Evolutionary conservation across 805 yeast species (phyloP), one percentile per base, ranked within the genome.

Genomic region (Lipomyces kockii): DNA sequence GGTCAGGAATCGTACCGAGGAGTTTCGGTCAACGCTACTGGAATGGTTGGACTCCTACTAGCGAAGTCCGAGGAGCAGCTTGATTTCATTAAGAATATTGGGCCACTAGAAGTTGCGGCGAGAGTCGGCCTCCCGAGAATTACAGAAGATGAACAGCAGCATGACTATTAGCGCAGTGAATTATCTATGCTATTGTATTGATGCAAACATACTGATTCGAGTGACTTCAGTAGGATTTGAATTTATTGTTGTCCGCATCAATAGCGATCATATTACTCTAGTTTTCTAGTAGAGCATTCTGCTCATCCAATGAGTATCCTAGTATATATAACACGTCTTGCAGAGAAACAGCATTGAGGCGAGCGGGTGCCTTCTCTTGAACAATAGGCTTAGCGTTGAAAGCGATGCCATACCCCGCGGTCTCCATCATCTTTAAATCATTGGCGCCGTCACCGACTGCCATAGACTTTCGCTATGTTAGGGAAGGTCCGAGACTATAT

Each of bases 311-410:
- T 46, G 80, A 78, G 76, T 84, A 89, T 8, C 98, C 98, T 76
- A 94, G 79, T 22, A 94, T 87, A 79, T 91, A 93, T 74, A 92
- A 83, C 1, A 90, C 83, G 77, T 94, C 97, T 68, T 82, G 81
- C 76, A 95, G 83, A 3, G 89, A 82, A n/a, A 83, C 80, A 0
- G 94, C 82, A 77, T 95, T 95, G 70, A 95, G 82, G 68, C 90
- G 84, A 55, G 91, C 83, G 22, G 97, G 97, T 0, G 99, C 98
- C 62, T 39, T 55, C 66, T 79, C 77, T 78, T 92, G 98, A 1
- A 95, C 99, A 71, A 84, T 87, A 27, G 98, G 98, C 77, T 95
- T 95, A 25, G 98, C 99, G 77, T 92, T 90, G 96, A 97, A 95
- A 0, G 99, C 99, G 63, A 95, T 83, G 25, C 99, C 99, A 76